phyloP scores from a whole-genome alignment of 2,329 filamentous ascomycete species.

The Fusarium siculi region DNA sequence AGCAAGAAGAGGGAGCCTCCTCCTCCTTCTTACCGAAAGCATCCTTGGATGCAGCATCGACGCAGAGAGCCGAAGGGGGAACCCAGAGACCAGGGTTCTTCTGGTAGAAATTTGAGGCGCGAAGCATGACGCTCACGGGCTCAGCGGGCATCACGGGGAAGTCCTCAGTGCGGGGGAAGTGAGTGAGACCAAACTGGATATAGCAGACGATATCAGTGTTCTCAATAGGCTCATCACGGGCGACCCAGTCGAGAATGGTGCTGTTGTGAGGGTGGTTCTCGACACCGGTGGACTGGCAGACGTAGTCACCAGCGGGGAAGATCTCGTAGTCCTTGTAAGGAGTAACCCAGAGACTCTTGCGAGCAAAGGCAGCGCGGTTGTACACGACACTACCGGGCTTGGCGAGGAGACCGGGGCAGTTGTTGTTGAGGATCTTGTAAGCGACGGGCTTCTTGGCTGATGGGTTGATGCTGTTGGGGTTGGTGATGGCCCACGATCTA shows the following conservation, averaged over 20 bases:
- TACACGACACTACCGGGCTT: constrained; percentile 85
- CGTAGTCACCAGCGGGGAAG: constrained; percentile 86
- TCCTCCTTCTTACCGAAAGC: constrained; percentile 37
- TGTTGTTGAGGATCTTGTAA: constrained; percentile 91
- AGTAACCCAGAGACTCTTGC: constrained; percentile 51
- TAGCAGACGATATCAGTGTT: constrained; percentile 90
- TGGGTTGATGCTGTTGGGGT: constrained; percentile 83
- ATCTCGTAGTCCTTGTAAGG: constrained; percentile 82
- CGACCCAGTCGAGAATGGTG: constrained; percentile 83
- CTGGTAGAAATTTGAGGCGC: constrained; percentile 85
- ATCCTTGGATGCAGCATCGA: constrained; percentile 36
- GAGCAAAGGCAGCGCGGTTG: constrained; percentile 88
- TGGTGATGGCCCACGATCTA: constrained; percentile 90
- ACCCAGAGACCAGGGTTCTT: constrained; percentile 85
- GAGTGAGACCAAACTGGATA: constrained; percentile 92
- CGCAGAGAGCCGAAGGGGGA: constrained; percentile 62
- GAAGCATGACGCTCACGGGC: constrained; percentile 82
- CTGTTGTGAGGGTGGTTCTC: constrained; percentile 64
- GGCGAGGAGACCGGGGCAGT: constrained; percentile 82
- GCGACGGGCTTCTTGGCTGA: constrained; percentile 85
- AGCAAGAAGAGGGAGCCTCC: constrained; percentile 33
- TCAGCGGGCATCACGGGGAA: constrained; percentile 93
- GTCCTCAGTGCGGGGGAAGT: constrained; percentile 90
- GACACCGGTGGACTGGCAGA: constrained; percentile 86
- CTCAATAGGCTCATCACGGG: constrained; percentile 75